Evolutionary conservation across 169 alveolate species (phyloP).

Genomic region (Plasmodium sp.): DNA sequence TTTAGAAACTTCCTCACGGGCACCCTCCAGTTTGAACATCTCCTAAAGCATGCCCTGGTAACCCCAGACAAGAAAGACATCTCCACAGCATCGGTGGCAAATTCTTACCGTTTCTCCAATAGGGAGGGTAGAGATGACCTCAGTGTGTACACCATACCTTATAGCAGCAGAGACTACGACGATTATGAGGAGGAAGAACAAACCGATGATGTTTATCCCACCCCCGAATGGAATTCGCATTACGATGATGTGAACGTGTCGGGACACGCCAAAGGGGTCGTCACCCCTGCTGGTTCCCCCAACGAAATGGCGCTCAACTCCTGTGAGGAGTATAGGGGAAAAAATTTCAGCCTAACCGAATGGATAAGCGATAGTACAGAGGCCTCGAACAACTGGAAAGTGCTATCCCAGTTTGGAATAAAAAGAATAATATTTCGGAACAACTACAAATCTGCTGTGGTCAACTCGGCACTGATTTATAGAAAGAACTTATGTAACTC

Average conservation of each 20-base stretch:
- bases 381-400: slow-evolving; percentile 17
- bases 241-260: slow-evolving; percentile 3
- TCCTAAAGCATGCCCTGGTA: not conserved
- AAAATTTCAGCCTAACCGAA: slow-evolving; percentile 8
- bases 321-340: not conserved
- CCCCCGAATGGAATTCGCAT: slow-evolving; percentile 50
- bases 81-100: not conserved
- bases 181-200: not conserved
- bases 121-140: slow-evolving; percentile 33
- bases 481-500: slow-evolving; percentile 40
- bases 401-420: slow-evolving; percentile 36
- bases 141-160: slow-evolving; percentile 57
- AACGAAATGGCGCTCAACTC: not conserved
- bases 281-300: not conserved
- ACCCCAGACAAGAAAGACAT: slow-evolving; percentile 11
- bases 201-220: slow-evolving; percentile 44
- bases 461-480: slow-evolving; percentile 19
- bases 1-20: slow-evolving; percentile 65
- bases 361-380: slow-evolving; percentile 8
- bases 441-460: not conserved
- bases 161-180: slow-evolving; percentile 35
- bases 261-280: not conserved
- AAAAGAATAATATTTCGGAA: slow-evolving; percentile 8
- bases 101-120: slow-evolving; percentile 58
- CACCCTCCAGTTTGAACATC: slow-evolving; percentile 18